A percentile compares a stretch with the other conserved stretches of the same genome.
These are phyloP conservation scores for Tolypocladium cylindrosporum DNA, from an alignment of 2,329 filamentous ascomycete species.

Conservation along the genomic window DNA sequence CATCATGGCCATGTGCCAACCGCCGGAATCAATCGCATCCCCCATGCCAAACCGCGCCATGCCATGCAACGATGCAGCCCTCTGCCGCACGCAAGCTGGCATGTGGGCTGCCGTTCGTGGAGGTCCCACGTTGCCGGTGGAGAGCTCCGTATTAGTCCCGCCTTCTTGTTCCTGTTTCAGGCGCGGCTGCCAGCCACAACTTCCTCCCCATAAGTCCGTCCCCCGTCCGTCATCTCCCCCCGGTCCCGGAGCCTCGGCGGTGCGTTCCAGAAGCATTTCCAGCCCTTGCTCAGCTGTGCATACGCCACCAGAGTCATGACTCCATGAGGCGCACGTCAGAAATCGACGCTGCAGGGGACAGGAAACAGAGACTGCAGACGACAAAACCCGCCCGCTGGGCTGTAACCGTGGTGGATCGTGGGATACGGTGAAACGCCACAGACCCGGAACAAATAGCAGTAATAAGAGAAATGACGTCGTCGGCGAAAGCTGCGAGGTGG, in stretches of 20 bases:
- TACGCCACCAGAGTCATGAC: background rate
- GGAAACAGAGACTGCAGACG: background rate
- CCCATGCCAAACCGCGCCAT: background rate
- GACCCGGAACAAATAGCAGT: background rate
- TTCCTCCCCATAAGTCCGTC: background rate
- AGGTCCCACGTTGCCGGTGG: background rate
- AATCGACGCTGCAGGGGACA: background rate
- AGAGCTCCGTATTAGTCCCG: background rate
- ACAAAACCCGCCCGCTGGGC: background rate
- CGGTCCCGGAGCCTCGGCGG: background rate
- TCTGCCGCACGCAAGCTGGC: background rate
- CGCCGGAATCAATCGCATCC: background rate
- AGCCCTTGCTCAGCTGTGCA: background rate
- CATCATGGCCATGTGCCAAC: background rate
- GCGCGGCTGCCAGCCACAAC: background rate
- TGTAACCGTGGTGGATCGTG: too few species aligned
- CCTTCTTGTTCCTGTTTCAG: slow-evolving; percentile 1
- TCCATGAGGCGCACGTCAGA: background rate
- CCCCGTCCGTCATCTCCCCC: background rate
- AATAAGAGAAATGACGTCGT: background rate
- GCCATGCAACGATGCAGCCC: background rate
- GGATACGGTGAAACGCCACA: too few species aligned
- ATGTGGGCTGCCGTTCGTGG: background rate
- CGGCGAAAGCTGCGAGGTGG: background rate
- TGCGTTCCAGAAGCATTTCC: background rate